Evolutionary conservation across 257 asterid genomes (phyloP).

Genomic region (Plantago major): DNA sequence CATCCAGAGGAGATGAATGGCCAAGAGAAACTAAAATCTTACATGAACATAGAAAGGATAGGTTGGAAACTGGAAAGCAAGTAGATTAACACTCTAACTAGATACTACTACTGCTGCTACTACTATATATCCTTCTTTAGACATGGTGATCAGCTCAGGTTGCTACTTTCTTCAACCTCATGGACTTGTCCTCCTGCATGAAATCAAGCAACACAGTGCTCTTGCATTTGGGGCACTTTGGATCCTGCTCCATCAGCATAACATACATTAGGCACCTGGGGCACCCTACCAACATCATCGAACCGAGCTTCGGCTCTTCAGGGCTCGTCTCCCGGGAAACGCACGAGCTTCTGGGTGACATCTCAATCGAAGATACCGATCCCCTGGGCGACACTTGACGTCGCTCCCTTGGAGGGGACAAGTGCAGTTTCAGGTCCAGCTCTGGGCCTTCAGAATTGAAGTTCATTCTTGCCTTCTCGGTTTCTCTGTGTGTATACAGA

Average conservation of each 20-base stretch:
- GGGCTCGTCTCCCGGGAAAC: constrained; percentile 37
- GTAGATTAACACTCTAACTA: background rate
- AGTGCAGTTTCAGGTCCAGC: constrained; percentile 38
- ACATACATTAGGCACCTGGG: constrained; percentile 47
- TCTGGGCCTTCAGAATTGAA: constrained; percentile 25
- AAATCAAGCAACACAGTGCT: constrained; percentile 57
- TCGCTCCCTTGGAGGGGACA: constrained; percentile 35
- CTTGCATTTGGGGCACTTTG: constrained; percentile 51
- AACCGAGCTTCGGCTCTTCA: constrained; percentile 20
- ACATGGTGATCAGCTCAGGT: background rate
- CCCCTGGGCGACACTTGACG: constrained; percentile 8
- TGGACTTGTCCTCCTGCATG: constrained; percentile 32
- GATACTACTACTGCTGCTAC: background rate
- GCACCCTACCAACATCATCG: constrained; percentile 47
- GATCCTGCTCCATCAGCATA: constrained; percentile 34
- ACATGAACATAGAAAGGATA: background rate
- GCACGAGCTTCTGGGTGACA: constrained; percentile 38
- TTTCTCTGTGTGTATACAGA: background rate
- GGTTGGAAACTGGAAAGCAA: background rate
- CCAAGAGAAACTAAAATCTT: too few species aligned
- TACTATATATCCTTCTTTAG: too few species aligned
- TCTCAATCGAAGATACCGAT: constrained; percentile 28
- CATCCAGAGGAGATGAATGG: background rate
- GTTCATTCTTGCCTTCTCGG: constrained; percentile 25
- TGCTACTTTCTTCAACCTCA: constrained; percentile 23